These are phyloP conservation scores for Talaromyces borbonicus DNA, from an alignment of 495 filamentous ascomycete genomes.

Conservation along the genomic window DNA sequence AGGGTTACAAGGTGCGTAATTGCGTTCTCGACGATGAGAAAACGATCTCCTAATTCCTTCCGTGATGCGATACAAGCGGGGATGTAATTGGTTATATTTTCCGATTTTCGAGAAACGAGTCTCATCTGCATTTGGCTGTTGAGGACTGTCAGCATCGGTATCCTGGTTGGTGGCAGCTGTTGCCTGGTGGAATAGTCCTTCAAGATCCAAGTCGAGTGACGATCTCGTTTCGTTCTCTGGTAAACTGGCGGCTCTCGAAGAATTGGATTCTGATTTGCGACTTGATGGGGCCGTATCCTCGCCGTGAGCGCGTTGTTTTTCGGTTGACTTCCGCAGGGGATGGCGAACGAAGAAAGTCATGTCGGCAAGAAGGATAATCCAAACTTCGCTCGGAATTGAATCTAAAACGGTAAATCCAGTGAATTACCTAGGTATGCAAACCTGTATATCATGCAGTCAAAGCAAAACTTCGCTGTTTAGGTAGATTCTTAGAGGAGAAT, in stretches of 20 bases:
- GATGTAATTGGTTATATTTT: background rate
- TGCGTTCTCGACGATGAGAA: background rate
- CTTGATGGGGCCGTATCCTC: background rate
- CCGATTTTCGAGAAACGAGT: background rate
- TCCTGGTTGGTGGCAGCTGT: too few species aligned
- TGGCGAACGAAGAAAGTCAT: conserved; percentile 4
- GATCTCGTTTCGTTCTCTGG: background rate
- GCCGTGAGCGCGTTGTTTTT: background rate
- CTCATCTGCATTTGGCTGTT: background rate
- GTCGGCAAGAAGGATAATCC: too few species aligned
- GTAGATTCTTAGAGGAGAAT: too few species aligned
- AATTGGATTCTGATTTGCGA: background rate
- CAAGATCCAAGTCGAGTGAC: background rate
- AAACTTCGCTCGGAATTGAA: too few species aligned
- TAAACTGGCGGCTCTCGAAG: background rate
- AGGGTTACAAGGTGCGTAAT: background rate
- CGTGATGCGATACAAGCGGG: background rate
- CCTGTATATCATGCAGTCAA: too few species aligned
- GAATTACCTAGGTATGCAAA: too few species aligned
- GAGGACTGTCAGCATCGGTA: background rate
- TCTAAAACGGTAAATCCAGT: too few species aligned
- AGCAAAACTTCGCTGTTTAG: too few species aligned
- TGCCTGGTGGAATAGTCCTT: conserved; percentile 1
- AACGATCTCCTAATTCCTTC: background rate
- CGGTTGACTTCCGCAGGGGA: background rate